Evolutionary conservation across 768 basidiomycete genomes (phyloP), one percentile per base, ranked within the genome.

Genomic region (Hygrocybe coccinea): DNA sequence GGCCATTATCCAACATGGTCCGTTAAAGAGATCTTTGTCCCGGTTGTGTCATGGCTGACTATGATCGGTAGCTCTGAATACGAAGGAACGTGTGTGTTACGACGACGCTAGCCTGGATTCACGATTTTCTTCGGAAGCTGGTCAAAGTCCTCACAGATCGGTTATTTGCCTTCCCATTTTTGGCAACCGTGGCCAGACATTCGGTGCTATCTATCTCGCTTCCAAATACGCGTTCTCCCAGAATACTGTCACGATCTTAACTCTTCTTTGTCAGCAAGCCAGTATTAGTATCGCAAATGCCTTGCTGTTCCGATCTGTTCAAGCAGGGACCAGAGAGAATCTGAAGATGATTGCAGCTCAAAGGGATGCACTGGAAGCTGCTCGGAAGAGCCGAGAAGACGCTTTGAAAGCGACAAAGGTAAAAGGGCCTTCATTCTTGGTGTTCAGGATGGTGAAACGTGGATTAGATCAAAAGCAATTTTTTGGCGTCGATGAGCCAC

Each of bases 301-400:
- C 0, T 70, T 87, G n/a, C 69, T 88, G 48, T 88, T 88, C 71
- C 79, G 83, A 29, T 86, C 85, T 2, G 85, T 89, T 1, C 86
- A 87, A 62, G 77, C 84, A 1, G 86, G 86, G 17, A 88, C 86
- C 2, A 74, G 80, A 59, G 86, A 87, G 62, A 89, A 89, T 61
- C 63, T 88, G 57, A 85, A 84, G 70, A 87, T 87, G 85, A 88
- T 89, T 57, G 75, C 85, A n/a, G 73, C 80, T 3, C 86, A 89
- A 60, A 74, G 78, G 34, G 82, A 86, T 19, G 86, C 86, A 5
- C 66, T 88, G 3, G 86, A 88, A 64, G 81, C 81, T 29, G 86
- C 86, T 9, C 75, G 86, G 47, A 78, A 78, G 62, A 87, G 86
- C 61, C 74, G 86, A 11, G 85, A 87, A 65, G 84, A 86, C 63